Evolutionary conservation across 352 stramenopile species (phyloP).

Genomic region (Pythium diclinum): DNA sequence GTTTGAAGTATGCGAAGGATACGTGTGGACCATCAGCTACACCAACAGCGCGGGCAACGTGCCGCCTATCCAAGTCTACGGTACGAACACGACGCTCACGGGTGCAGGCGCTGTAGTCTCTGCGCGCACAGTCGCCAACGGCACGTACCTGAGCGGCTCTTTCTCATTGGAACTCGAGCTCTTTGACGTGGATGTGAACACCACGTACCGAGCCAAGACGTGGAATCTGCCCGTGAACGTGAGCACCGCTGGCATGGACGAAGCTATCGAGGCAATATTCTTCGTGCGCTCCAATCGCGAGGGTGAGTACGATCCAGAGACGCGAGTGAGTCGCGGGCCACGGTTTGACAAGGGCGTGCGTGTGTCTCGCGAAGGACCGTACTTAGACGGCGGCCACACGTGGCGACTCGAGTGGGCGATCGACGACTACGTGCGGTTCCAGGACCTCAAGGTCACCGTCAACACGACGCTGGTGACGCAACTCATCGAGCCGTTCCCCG

Average conservation of each 20-base stretch:
- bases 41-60: constrained; percentile 58
- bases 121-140: constrained; percentile 53
- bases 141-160: constrained; percentile 63
- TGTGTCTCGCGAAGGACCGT: constrained; percentile 61
- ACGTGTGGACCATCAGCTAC: constrained; percentile 69
- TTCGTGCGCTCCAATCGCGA: constrained; percentile 73
- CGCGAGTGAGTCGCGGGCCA: constrained; percentile 42
- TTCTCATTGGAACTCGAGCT: constrained; percentile 62
- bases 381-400: constrained; percentile 64
- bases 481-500: constrained; percentile 51
- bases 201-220: constrained; percentile 40
- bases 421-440: constrained; percentile 69
- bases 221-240: constrained; percentile 73
- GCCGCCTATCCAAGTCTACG: constrained; percentile 49
- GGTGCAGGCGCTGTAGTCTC: constrained; percentile 30
- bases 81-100: constrained; percentile 29
- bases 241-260: constrained; percentile 61
- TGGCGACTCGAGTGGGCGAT: constrained; percentile 75
- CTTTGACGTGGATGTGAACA: constrained; percentile 39
- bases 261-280: constrained; percentile 60
- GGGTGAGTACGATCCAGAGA: constrained; percentile 56
- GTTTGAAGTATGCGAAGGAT: constrained; percentile 61
- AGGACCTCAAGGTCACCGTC: constrained; percentile 60
- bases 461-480: constrained; percentile 58
- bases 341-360: constrained; percentile 75